Base-by-base conservation (phyloP, 2,329 filamentous ascomycete species). In the Magnaporthiopsis poae region DNA sequence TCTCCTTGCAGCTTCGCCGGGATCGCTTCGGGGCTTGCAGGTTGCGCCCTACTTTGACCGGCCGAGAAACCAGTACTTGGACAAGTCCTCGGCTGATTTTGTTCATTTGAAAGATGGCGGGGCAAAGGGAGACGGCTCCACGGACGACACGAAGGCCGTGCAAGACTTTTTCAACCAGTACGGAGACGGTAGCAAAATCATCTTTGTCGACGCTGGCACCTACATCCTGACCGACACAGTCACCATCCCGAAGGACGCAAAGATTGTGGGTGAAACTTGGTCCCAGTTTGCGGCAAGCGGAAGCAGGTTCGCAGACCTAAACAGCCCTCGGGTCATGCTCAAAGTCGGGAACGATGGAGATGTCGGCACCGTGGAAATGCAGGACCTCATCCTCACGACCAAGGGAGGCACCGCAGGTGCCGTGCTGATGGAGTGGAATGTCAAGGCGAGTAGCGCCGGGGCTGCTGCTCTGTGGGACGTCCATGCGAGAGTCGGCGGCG, bases 381-480 rank as follows among this genome's bases (percentile, higher is more conserved):
- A 82, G 62, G 89, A 91, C 72, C 73, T 90, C 56, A 81, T 90
- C 68, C 84, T 91, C 70, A 82, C 71, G 12, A 67, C 65, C 5
- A 60, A 64, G 0, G 71, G 70, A 82, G 71, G 86, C 4, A 85
- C 85, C 27, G 84, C 88, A 0, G 89, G 89, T 67, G 88, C 85
- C 2, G 86, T 90, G 68, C 79, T 91, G 70, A 81, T 91, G 73
- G 81, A 91, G 72, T 91, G 88, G 88, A 91, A 91, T 74, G 78
- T 91, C 59, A 80, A 81, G 25, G 82, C 81, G 29, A 72, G 77
- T 71, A 78, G 68, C 67, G 80, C 82, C 68, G 87, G 87, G 35
- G 80, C 81, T 1, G 83, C 81, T 39, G 88, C 82, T 67, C 86
- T 90, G 78, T 92, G 89, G 67, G 89, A 91, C 72, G 83, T 86